phyloP scores from a whole-genome alignment of 2,329 filamentous ascomycete species.

The Calonectria fujianensis region DNA sequence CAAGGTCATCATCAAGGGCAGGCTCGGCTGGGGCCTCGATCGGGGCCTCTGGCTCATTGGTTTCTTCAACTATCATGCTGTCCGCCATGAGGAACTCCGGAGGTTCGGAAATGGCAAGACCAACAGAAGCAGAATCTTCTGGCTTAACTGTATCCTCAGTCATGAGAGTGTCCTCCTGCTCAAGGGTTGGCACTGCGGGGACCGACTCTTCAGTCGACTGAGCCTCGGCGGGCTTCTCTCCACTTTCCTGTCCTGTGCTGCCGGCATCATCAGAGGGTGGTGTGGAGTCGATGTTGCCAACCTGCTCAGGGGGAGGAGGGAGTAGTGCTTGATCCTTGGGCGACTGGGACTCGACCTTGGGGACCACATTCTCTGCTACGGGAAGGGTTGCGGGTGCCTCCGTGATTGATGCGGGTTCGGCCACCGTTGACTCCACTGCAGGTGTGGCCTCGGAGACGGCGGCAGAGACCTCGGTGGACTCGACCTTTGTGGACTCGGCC shows the following conservation, averaged over 20 bases:
- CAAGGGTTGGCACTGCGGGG: slow-evolving; percentile 49
- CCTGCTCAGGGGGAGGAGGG: slow-evolving; percentile 63
- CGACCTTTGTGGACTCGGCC: not conserved
- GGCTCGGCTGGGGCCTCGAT: not conserved
- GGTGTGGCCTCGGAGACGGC: slow-evolving; percentile 56
- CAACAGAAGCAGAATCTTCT: slow-evolving; percentile 62
- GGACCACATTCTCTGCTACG: slow-evolving; percentile 54
- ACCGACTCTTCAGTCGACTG: slow-evolving; percentile 46
- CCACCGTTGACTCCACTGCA: slow-evolving; percentile 4
- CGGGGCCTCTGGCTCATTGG: not conserved
- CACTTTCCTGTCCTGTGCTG: slow-evolving; percentile 51
- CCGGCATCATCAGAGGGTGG: slow-evolving; percentile 56
- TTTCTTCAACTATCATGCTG: slow-evolving; percentile 46
- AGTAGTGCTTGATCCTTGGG: slow-evolving; percentile 53
- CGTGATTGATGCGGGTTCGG: not conserved
- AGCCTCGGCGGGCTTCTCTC: slow-evolving; percentile 52
- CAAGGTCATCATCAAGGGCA: slow-evolving; percentile 37
- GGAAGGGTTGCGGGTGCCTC: slow-evolving; percentile 25
- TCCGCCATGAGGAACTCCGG: slow-evolving; percentile 55
- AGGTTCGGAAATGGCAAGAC: slow-evolving; percentile 56
- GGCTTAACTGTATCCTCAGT: slow-evolving; percentile 63
- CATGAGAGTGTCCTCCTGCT: slow-evolving; percentile 59
- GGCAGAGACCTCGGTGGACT: slow-evolving; percentile 6
- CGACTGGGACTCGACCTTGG: slow-evolving; percentile 44
- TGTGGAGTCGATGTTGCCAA: slow-evolving; percentile 62